phyloP scores from a whole-genome alignment of 352 stramenopile genomes.

The Chrysophaeum taylorii region DNA sequence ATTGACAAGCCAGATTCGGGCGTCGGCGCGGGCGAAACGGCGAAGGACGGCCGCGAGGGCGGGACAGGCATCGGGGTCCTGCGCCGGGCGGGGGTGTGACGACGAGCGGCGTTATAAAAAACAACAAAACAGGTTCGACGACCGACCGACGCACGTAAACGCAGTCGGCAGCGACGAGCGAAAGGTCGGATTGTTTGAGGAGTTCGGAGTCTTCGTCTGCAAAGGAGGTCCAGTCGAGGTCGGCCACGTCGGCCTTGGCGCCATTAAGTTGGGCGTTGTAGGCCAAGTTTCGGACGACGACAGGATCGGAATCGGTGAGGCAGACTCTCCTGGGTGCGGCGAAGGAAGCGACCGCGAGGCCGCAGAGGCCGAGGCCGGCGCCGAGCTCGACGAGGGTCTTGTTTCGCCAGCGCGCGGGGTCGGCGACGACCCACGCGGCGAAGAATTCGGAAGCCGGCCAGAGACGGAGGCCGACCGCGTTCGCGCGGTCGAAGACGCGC shows the following conservation, averaged over 20 bases:
- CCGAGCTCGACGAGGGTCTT: constrained; percentile 44
- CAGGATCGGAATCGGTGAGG: constrained; percentile 44
- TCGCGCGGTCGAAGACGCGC: neutral
- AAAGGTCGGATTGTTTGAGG: neutral
- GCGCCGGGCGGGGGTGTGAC: too few species aligned
- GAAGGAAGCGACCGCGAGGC: constrained; percentile 36
- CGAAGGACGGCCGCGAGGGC: neutral
- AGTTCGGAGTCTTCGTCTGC: neutral
- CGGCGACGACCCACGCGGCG: constrained; percentile 34
- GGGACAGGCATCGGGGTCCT: neutral
- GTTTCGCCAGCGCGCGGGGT: constrained; percentile 22
- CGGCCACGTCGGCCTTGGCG: constrained; percentile 18
- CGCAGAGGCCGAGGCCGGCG: constrained; percentile 41
- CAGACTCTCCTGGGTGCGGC: constrained; percentile 17
- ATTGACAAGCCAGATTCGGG: neutral
- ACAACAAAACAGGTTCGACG: too few species aligned
- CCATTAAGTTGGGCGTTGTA: constrained; percentile 43
- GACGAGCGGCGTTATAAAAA: too few species aligned
- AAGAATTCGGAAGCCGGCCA: constrained; percentile 46
- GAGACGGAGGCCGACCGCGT: constrained; percentile 18
- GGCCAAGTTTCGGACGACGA: constrained; percentile 39
- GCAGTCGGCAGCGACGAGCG: neutral
- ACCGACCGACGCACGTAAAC: too few species aligned
- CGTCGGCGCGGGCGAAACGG: neutral
- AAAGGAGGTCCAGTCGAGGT: neutral